Evolutionary conservation across 2,329 filamentous ascomycete species (phyloP), one percentile per base, ranked within the genome.

Genomic region (Plectosphaerella sp.): DNA sequence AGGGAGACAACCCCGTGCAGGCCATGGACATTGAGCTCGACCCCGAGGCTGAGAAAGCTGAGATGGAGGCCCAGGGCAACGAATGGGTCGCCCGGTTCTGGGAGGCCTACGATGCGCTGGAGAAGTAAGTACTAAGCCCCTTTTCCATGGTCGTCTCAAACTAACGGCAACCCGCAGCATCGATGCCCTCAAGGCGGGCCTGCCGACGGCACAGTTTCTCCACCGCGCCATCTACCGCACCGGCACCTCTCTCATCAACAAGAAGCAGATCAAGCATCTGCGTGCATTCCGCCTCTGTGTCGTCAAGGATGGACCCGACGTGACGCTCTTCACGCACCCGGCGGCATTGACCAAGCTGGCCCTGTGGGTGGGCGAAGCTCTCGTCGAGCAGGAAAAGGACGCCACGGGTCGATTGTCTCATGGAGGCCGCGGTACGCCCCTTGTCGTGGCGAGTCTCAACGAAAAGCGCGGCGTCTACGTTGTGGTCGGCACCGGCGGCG

Each of bases 211-310:
- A 2, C 91, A 96, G 66, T 87, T 92, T 62, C 80, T 99, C 1
- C 89, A 97, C 67, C 86, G 90, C 36, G 92, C 94, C 41, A 97
- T 99, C 56, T 89, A 97, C 55, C 88, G 91, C 47, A 96, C 93
- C 0, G 94, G 94, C 37, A 96, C 91, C 1, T 87, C 89, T 0
- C 78, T 99, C 25, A 88, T 99, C 54, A 89, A 91, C 59, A 99
- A 99, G 72, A 87, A 89, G 53, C 92, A 97, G 62, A 96, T 99
- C 65, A 89, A 91, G 37, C 91, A 97, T 67, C 77, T 99, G 15
- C 85, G 91, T 47, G 89, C 93, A 1, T 99, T 97, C 68, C 89
- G 94, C 48, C 91, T 99, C 79, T 95, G 89, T 35, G 88, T 97
- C 4, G 91, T 99, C 61, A 96, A 95, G 66, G 94, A 97, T 63